Conservation (phyloP, 257 asterid genomes). For the Capsicum rhomboideum region DNA sequence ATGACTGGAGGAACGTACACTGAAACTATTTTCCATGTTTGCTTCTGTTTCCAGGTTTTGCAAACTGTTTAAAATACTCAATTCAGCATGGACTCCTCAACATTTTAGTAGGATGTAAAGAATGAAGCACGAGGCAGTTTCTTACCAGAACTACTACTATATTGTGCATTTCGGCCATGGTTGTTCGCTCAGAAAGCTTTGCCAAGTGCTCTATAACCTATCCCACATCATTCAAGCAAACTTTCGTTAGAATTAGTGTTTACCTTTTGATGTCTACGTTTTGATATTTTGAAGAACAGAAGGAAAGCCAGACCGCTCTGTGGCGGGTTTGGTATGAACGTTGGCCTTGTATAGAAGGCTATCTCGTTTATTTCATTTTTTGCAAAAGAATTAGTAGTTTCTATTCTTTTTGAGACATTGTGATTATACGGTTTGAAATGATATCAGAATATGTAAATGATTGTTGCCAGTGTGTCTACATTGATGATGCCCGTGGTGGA, state of each 20-base stretch:
- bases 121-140: neutral
- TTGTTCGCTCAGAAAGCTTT: neutral
- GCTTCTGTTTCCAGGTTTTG: neutral
- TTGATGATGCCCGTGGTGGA: neutral
- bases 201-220: neutral
- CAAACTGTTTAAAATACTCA: neutral
- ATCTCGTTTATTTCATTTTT: neutral
- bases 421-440: neutral
- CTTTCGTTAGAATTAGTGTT: neutral
- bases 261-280: neutral
- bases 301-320: neutral
- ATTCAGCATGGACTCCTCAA: neutral
- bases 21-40: neutral
- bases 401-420: neutral
- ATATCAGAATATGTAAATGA: neutral
- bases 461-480: neutral
- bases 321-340: neutral
- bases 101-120: neutral
- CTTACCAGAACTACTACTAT: neutral
- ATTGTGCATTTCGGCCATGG: neutral
- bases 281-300: neutral
- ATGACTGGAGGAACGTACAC: neutral
- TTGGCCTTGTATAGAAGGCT: neutral
- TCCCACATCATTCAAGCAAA: neutral
- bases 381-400: neutral